Evolutionary conservation across 345 rosid genomes (phyloP).

Genomic region (Pugionium cornutum): DNA sequence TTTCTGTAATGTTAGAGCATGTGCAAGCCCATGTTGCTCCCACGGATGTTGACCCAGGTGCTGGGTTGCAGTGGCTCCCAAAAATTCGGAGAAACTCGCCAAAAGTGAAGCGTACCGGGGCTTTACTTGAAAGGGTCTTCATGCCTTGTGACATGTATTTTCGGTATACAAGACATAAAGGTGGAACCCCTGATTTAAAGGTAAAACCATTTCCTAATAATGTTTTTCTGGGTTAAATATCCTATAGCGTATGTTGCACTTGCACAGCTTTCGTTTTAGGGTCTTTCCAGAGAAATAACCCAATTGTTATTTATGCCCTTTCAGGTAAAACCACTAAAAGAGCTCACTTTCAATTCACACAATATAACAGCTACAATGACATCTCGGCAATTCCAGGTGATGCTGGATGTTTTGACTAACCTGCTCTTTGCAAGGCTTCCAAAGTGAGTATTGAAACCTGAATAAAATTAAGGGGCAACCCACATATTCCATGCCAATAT

Average conservation of each 20-base stretch:
- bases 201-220: slow-evolving; percentile 44
- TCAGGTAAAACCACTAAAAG: slow-evolving; percentile 97
- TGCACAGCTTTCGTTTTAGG: neutral
- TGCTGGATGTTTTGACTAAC: slow-evolving; percentile 94
- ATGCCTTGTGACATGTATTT: slow-evolving; percentile 99
- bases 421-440: slow-evolving; percentile 98
- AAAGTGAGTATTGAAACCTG: slow-evolving; percentile 62
- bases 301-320: slow-evolving; percentile 31
- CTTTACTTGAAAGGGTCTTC: slow-evolving; percentile 96
- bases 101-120: slow-evolving; percentile 96
- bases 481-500: slow-evolving; percentile 12
- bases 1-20: slow-evolving; percentile 93
- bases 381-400: slow-evolving; percentile 95
- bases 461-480: slow-evolving; percentile 20
- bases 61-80: slow-evolving; percentile 99
- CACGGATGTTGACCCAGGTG: slow-evolving; percentile 99
- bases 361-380: slow-evolving; percentile 95
- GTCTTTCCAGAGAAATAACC: slow-evolving; percentile 18
- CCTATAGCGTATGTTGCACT: neutral
- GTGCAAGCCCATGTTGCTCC: slow-evolving; percentile 99
- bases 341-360: slow-evolving; percentile 81
- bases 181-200: slow-evolving; percentile 94
- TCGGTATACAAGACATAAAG: slow-evolving; percentile 93
- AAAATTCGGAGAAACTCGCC: slow-evolving; percentile 85
- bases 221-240: neutral